Evolutionary conservation across 257 asterid species (phyloP).

Genomic region (Ehretia macrophylla): DNA sequence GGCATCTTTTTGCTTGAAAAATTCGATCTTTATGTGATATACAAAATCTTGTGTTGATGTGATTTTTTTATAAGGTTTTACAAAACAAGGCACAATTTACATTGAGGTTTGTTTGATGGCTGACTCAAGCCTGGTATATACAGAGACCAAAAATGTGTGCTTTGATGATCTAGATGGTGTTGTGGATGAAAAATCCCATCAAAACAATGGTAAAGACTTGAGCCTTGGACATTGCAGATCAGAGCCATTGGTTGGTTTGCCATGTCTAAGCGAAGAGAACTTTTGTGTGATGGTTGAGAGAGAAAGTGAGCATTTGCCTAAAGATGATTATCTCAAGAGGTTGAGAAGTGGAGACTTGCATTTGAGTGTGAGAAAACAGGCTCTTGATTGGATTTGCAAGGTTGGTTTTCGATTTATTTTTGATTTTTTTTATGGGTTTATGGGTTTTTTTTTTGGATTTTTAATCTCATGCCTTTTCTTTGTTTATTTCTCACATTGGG

Average conservation of each 20-base stretch:
- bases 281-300: conserved; percentile 50
- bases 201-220: conserved; percentile 21
- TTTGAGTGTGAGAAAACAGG: conserved; percentile 49
- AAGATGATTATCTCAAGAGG: conserved; percentile 58
- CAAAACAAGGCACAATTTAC: neutral
- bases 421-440: neutral
- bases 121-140: conserved; percentile 43
- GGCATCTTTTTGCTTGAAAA: conserved; percentile 18
- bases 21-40: conserved; percentile 20
- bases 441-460: neutral
- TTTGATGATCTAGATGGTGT: conserved; percentile 38
- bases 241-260: conserved; percentile 34
- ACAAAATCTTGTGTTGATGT: neutral
- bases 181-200: conserved; percentile 24
- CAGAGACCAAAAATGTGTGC: conserved; percentile 34
- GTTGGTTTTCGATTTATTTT: conserved; percentile 10
- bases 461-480: neutral
- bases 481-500: neutral
- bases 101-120: conserved; percentile 44
- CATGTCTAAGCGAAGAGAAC: conserved; percentile 40
- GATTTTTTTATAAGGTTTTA: neutral
- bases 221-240: conserved; percentile 37
- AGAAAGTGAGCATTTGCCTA: conserved; percentile 51
- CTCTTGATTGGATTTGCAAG: conserved; percentile 84
- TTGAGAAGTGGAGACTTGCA: conserved; percentile 72